Evolutionary conservation across 352 stramenopile genomes (phyloP).

Genomic region (Globisporangium okanoganense): DNA sequence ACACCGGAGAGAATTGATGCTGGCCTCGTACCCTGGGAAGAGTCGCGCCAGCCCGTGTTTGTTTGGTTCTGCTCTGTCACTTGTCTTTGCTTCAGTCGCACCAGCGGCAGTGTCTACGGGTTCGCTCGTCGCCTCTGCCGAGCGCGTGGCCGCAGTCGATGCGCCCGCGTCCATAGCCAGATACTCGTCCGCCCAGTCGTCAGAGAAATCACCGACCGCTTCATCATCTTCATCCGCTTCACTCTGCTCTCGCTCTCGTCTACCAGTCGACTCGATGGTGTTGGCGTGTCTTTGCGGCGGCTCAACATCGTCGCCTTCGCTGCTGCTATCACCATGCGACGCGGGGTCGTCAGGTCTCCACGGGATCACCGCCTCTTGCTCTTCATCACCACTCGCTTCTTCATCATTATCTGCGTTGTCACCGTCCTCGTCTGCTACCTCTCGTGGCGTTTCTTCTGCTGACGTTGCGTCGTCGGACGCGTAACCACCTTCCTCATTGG

Average conservation of each 20-base stretch:
- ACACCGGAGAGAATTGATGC: conserved; percentile 3
- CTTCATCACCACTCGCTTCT: background rate
- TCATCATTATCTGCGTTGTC: conserved; percentile 4
- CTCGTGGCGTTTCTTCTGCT: background rate
- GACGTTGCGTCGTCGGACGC: background rate
- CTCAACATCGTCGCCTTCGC: conserved; percentile 12
- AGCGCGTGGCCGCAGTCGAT: background rate
- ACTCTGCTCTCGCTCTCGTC: background rate
- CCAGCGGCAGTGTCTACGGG: background rate
- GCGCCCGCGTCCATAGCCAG: conserved; percentile 14
- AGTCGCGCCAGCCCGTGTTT: conserved; percentile 1
- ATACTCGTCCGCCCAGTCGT: conserved; percentile 39
- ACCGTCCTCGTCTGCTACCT: background rate
- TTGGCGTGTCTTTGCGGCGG: conserved; percentile 2
- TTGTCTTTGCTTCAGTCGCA: background rate
- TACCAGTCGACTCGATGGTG: background rate
- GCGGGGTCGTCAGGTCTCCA: conserved; percentile 24
- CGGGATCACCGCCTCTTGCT: conserved; percentile 8
- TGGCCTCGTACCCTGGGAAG: conserved; percentile 2
- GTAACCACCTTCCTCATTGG: conserved; percentile 1
- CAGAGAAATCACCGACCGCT: conserved; percentile 29
- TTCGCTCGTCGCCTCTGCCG: background rate
- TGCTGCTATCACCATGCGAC: conserved; percentile 17
- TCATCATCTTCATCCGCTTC: conserved; percentile 8
- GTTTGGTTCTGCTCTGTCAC: background rate